Base-by-base conservation (phyloP, 495 filamentous ascomycete species). In the Talaromyces ruber region DNA sequence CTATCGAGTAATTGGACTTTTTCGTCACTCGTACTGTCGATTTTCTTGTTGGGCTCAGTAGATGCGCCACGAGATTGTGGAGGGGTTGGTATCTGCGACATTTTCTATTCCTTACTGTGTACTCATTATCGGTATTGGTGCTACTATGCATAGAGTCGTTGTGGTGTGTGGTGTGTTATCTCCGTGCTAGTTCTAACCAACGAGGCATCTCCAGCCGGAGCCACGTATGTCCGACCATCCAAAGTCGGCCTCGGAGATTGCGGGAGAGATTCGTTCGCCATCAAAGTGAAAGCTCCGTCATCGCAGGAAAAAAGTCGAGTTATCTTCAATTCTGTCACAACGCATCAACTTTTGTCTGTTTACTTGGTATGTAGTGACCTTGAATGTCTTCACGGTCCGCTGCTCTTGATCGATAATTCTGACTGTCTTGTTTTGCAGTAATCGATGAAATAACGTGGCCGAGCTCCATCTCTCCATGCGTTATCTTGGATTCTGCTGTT, bases 1-100 rank as follows among this genome's bases (percentile, higher is more conserved):
- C 59, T 60, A 70, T 94, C 90, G 62, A 96, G 69, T 24, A 67
- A 71, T 59, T 70, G 63, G 30, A 70, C 61, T 39, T 77, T 64
- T 30, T 72, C 69, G 37, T 66, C 64, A 24, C 66, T 51, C 59
- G 74, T 73, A 55, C 55, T 39, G 24, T 65, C 65, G 28, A 47
- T 51, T 25, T 72, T 69, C n/a, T 45, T 11, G 11, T 50, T 16
- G 4, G 71, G 69, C 22, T 66, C 30, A 51, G 71, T 71, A 21
- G 73, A 78, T 47, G 62, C 59, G 54, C 65, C 59, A 58, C 70
- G 71, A 39, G 75, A 79, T 8, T 67, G 65, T 29, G 74, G 75
- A 16, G 75, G 75, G 3, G 73, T 76, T 12, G 70, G 70, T 24
- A 78, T 64, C 60, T 74, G 72, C n/a, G 66, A 16, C 75, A 79